phyloP scores from a whole-genome alignment of 768 basidiomycete genomes.

The Candolleomyces aberdarensis region DNA sequence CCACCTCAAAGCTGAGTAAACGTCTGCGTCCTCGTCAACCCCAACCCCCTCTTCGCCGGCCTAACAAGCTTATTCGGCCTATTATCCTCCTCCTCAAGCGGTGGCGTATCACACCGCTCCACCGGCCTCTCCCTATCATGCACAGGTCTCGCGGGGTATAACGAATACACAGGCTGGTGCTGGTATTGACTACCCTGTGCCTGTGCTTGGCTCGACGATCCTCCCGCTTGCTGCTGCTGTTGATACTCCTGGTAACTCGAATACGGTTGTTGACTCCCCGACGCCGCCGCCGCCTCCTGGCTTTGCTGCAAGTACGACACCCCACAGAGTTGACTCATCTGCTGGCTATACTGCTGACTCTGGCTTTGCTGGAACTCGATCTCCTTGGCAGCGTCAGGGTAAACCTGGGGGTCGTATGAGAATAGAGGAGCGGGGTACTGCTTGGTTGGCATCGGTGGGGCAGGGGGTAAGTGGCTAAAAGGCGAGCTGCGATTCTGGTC shows the following conservation, averaged over 20 bases:
- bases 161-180: no score
- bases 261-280: no score
- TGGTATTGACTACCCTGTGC: no score
- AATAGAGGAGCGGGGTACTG: conserved; percentile 36
- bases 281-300: no score
- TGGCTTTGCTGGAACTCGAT: conserved; percentile 22
- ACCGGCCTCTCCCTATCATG: no score
- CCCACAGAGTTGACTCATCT: no score
- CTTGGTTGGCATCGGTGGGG: conserved; percentile 17
- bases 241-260: no score
- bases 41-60: conserved; percentile 16
- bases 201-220: no score
- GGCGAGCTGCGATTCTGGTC: not conserved
- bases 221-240: no score
- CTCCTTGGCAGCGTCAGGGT: conserved; percentile 32
- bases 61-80: conserved; percentile 9
- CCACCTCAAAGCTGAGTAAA: conserved; percentile 24
- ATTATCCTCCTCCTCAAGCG: conserved; percentile 15
- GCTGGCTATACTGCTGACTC: conserved; percentile 3
- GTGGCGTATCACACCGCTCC: conserved; percentile 16
- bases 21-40: conserved; percentile 31
- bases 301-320: no score
- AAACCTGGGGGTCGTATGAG: conserved; percentile 31
- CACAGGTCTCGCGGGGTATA: no score
- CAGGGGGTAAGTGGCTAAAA: not conserved